Evolutionary conservation across 306 rosid species (phyloP).

Genomic region (Prosopis cineraria): DNA sequence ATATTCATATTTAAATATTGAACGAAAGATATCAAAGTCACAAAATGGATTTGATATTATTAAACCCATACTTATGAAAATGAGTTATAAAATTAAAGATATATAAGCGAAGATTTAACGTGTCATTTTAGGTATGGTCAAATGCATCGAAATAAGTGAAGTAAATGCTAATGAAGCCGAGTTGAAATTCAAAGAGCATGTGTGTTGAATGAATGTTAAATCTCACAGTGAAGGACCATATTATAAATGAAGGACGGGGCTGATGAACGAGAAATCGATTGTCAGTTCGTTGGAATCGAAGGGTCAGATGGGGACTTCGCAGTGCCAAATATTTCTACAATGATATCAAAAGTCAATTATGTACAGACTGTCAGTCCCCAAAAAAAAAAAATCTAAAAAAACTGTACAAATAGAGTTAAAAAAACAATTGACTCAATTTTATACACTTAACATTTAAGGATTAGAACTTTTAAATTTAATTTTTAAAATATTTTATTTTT

Average conservation of each 20-base stretch:
- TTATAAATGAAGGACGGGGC: background rate
- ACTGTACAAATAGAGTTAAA: too few relatives aligned
- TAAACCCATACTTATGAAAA: background rate
- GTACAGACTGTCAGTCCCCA: background rate
- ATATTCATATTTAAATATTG: background rate
- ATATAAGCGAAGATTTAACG: background rate
- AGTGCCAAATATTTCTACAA: background rate
- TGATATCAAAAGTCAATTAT: background rate
- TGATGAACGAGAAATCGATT: background rate
- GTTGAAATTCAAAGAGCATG: constrained; percentile 23
- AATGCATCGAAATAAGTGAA: background rate
- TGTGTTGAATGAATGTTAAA: constrained; percentile 4
- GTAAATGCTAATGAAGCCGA: background rate
- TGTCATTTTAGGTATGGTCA: background rate
- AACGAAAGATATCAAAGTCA: background rate
- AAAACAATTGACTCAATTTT: too few relatives aligned
- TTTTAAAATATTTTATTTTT: too few relatives aligned
- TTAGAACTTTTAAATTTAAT: too few relatives aligned
- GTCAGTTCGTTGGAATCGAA: background rate
- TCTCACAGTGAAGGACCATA: background rate
- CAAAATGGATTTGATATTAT: background rate
- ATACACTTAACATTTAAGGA: too few relatives aligned
- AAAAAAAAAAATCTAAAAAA: too few relatives aligned
- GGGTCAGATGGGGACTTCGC: background rate
- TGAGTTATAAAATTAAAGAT: background rate